phyloP scores from a whole-genome alignment of 257 asterid species.

The Petunia secreta region DNA sequence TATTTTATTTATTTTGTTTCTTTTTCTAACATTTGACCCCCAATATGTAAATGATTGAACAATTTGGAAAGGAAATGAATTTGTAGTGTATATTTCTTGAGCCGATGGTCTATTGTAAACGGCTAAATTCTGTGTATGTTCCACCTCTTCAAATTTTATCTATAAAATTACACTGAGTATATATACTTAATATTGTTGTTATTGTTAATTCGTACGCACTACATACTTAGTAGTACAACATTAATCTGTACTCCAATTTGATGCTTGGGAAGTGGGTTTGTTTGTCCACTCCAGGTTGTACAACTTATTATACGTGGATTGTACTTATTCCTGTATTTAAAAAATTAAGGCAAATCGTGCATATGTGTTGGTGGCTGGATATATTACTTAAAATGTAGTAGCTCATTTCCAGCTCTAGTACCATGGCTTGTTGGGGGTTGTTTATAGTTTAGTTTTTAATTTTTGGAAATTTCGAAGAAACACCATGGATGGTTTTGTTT shows the following conservation, averaged over 20 bases:
- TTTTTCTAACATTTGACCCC: constrained; percentile 24
- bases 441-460: constrained; percentile 14
- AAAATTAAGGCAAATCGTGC: constrained; percentile 21
- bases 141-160: too few relatives aligned
- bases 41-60: constrained; percentile 19
- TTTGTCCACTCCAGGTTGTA: constrained; percentile 25
- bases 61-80: background rate
- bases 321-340: constrained; percentile 11
- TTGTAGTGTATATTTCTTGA: background rate
- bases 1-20: background rate
- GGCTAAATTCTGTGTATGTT: too few relatives aligned
- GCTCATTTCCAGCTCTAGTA: constrained; percentile 4
- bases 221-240: background rate
- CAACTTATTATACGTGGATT: constrained; percentile 18
- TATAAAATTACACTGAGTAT: too few relatives aligned
- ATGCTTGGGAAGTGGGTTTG: constrained; percentile 23
- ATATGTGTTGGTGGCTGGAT: background rate
- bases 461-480: constrained; percentile 10
- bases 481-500: background rate
- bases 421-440: background rate
- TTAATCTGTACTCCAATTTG: constrained; percentile 12
- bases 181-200: too few relatives aligned
- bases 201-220: too few relatives aligned
- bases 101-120: too few relatives aligned
- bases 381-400: background rate